Evolutionary conservation across 176 grass and related monocot genomes (phyloP), one percentile per base, ranked within the genome.

Genomic region (Tuctoria greenei): DNA sequence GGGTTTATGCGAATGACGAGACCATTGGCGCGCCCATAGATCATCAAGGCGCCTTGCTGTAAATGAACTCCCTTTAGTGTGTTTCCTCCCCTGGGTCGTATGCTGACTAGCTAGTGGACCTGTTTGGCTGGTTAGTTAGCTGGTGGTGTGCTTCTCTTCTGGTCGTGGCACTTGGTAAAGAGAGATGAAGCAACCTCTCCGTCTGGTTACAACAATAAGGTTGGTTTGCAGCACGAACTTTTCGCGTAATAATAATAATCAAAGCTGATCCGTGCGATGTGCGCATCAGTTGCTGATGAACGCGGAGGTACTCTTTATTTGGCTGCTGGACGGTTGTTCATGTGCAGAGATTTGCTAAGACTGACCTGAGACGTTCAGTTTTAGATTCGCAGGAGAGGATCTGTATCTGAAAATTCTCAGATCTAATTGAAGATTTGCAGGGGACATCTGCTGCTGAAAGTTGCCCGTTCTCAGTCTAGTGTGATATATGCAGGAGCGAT

Each of bases 151-250:
- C 61, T 61, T 35, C 4, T 77, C n/a, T n/a, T n/a, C n/a, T n/a
- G 73, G 43, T 50, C 31, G 45, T 68, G 74, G 50, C 67, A 28
- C 78, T 43, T 49, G 50, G 81, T 69, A 45, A 71, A 75, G 81
- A 75, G 81, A 62, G 74, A 65, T 61, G 59, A 50, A 65, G 79
- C 76, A 88, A 71, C 71, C 76, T 80, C 56, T 76, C 49, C 34
- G 37, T 45, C 38, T 58, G 64, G 17, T 83, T 79, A 34, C 75
- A 83, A 24, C 70, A 88, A 88, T 88, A 76, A 88, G 65, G n/a
- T n/a, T n/a, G 34, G 65, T 52, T 84, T 83, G 51, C 51, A 54
- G 51, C 6, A 20, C 20, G 21, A 54, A 21, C 51, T 54, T 54
- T 21, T 74, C 52, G 43, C 20, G 26, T 35, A 62, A 83, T 83